A percentile compares a stretch with the other conserved stretches of the same genome.
Conservation (phyloP, 2,329 filamentous ascomycete genomes). For the Colletotrichum graminicola region DNA sequence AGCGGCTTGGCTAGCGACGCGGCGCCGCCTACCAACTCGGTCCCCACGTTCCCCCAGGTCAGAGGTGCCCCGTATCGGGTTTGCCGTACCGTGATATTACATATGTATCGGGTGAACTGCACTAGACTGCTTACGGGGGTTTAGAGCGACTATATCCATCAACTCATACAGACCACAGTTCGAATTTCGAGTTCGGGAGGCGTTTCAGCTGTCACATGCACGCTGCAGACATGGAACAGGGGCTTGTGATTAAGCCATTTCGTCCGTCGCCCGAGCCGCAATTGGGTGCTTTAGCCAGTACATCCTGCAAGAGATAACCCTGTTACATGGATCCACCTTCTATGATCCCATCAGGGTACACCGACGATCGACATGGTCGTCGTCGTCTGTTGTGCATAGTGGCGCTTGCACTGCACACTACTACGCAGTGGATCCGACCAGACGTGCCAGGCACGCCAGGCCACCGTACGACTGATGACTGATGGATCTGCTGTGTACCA, state of each 20-base stretch:
- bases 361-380: background rate
- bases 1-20: constrained; percentile 17
- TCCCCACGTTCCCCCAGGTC: background rate
- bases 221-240: constrained; percentile 39
- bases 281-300: constrained; percentile 21
- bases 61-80: too few relatives aligned
- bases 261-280: constrained; percentile 21
- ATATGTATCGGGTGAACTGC: too few relatives aligned
- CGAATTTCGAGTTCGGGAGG: constrained; percentile 30
- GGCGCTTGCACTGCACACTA: background rate
- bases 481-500: too few relatives aligned
- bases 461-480: background rate
- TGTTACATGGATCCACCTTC: constrained; percentile 8
- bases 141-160: too few relatives aligned
- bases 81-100: too few relatives aligned
- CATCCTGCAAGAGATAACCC: background rate
- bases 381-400: background rate
- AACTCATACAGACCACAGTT: background rate
- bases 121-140: too few relatives aligned
- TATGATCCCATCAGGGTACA: background rate
- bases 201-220: constrained; percentile 38
- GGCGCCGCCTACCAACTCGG: constrained; percentile 1
- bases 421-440: too few relatives aligned
- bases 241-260: constrained; percentile 19
- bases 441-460: background rate